Evolutionary conservation across 495 filamentous ascomycete genomes (phyloP), one percentile per base, ranked within the genome.

Genomic region (Sordaria brevicollis): DNA sequence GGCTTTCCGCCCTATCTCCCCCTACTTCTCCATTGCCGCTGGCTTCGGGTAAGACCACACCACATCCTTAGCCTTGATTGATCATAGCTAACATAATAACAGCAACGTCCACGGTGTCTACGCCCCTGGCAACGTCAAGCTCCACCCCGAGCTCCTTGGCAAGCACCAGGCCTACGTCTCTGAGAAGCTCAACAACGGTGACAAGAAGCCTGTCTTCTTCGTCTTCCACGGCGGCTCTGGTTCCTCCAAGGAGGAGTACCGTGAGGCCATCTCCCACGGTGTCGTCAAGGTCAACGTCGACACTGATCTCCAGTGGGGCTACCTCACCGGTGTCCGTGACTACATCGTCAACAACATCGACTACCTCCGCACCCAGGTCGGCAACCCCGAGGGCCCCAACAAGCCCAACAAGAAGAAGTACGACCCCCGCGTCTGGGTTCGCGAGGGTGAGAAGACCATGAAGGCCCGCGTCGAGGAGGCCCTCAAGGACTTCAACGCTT

Each of bases 101-200:
- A 95, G 94, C 76, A 99, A 99, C 80, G 94, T 98, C 35, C 96
- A 99, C 86, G 95, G 95, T 81, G 95, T 99, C 71, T 98, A 99
- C 88, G 94, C 96, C 84, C 96, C 96, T 69, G 95, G 96, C 72
- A 99, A 99, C 81, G 95, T 98, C 79, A 90, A 90, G 79, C 90
- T 98, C 43, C 93, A 96, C 83, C 95, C 95, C 66, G 93, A 96
- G 83, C 88, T 98, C 36, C 89, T 99, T 71, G 85, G 85, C 78
- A 95, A 96, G 88, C 96, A 99, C 87, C 95, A 99, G 84, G 86
- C 85, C 72, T 92, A 91, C 80, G 93, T 97, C 76, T 88, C 91
- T 81, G 88, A 93, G 84, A 83, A 93, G 86, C 76, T 84, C 17
- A 72, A 70, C 33, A 72, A 86, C 73, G 81, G 83, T 71, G 89